Evolutionary conservation across 805 yeast species (phyloP).

Genomic region (Wickerhamiella siamensis): DNA sequence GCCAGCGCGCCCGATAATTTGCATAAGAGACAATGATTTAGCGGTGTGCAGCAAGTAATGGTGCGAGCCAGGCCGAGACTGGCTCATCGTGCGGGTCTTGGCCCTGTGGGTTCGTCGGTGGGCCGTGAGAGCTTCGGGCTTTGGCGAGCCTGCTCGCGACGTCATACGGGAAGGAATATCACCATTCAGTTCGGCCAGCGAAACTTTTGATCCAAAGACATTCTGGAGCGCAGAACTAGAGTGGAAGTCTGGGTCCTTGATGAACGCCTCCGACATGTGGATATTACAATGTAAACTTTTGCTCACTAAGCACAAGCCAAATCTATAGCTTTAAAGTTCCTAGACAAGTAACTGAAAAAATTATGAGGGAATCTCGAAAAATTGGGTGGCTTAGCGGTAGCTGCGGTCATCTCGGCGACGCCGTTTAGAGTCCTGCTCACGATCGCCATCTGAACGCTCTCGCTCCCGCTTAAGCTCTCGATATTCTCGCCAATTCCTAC

Average conservation of each 20-base stretch:
- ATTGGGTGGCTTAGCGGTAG: too few relatives aligned
- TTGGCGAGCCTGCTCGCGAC: neutral
- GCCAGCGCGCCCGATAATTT: neutral
- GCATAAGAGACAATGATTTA: neutral
- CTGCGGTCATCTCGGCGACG: neutral
- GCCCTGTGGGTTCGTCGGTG: neutral
- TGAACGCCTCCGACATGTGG: neutral
- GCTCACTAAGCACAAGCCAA: too few relatives aligned
- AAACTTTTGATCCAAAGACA: conserved; percentile 28
- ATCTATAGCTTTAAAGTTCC: too few relatives aligned
- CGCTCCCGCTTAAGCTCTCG: neutral
- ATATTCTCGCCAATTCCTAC: too few relatives aligned
- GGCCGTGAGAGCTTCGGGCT: neutral
- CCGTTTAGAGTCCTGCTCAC: neutral
- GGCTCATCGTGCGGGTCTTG: conserved; percentile 1
- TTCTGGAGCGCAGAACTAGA: conserved; percentile 19
- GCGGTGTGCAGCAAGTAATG: neutral
- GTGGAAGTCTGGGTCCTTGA: neutral
- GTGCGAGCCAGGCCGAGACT: neutral
- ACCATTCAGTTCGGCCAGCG: conserved; percentile 26
- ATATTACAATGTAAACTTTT: neutral
- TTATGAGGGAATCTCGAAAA: too few relatives aligned
- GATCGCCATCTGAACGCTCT: neutral
- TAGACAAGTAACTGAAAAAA: too few relatives aligned
- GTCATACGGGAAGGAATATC: conserved; percentile 12